phyloP scores from a whole-genome alignment of 148 eudicot species.

The Rhododendron griersonianum region DNA sequence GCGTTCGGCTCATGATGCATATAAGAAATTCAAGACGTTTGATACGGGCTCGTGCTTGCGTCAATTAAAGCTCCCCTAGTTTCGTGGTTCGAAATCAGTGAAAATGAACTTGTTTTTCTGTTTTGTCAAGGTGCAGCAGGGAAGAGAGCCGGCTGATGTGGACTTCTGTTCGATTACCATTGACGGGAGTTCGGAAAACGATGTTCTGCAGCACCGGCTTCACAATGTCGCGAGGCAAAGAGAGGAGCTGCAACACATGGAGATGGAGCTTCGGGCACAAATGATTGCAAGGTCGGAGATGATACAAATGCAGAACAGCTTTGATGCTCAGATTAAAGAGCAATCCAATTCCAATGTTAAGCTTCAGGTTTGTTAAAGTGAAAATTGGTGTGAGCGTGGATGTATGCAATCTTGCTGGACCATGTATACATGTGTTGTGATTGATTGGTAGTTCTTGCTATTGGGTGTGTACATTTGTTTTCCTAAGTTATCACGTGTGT shows the following conservation, averaged over 20 bases:
- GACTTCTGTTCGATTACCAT: constrained; percentile 59
- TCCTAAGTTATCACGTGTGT: not conserved
- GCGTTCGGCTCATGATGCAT: no score
- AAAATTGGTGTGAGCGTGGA: not conserved
- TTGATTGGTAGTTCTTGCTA: not conserved
- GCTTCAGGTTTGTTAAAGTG: constrained; percentile 56
- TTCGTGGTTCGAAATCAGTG: not conserved
- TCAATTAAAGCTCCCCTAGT: not conserved
- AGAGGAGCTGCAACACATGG: constrained; percentile 74
- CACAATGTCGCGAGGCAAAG: constrained; percentile 52
- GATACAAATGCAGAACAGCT: constrained; percentile 47
- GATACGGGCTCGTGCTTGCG: not conserved
- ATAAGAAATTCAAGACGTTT: not conserved
- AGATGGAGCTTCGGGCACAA: constrained; percentile 76
- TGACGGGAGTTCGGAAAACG: constrained; percentile 52
- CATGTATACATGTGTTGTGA: not conserved
- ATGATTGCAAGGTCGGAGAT: constrained; percentile 63
- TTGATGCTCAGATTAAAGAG: constrained; percentile 65
- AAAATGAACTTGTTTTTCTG: constrained; percentile 20
- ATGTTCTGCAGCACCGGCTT: constrained; percentile 57
- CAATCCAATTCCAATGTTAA: constrained; percentile 44
- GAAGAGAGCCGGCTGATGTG: constrained; percentile 57
- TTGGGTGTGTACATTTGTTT: not conserved
- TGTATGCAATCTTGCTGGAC: not conserved
- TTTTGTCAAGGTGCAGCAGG: constrained; percentile 66